Percentiles rank a stretch among this genome's conserved stretches.
Conservation (phyloP, 306 rosid species). For the Gastrolobium bilobum region DNA sequence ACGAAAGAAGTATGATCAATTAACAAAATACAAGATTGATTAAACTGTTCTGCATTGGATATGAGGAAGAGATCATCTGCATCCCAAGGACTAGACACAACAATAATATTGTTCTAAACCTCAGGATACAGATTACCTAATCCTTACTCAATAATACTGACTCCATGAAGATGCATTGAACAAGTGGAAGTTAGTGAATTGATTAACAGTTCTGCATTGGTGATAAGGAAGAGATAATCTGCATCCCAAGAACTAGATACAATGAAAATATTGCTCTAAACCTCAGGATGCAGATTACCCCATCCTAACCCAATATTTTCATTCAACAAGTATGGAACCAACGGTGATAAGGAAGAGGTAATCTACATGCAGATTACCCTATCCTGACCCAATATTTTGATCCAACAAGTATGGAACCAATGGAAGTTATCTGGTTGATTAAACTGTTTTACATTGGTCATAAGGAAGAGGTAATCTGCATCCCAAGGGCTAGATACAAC, state of each 20-base stretch:
- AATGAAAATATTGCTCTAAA: conserved; percentile 46
- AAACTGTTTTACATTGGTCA: conserved; percentile 37
- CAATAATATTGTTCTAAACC: conserved; percentile 56
- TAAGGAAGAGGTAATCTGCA: conserved; percentile 42
- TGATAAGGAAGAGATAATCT: conserved; percentile 38
- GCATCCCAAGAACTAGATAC: conserved; percentile 36
- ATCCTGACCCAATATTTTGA: no score
- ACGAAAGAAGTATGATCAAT: not conserved
- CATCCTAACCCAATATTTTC: conserved; percentile 27
- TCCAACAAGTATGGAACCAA: no score
- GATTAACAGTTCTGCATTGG: conserved; percentile 46
- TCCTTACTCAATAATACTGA: conserved; percentile 22
- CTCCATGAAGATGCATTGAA: not conserved
- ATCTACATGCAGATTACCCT: no score
- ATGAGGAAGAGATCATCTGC: conserved; percentile 62
- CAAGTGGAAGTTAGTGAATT: not conserved
- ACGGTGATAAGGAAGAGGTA: not conserved
- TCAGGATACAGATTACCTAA: conserved; percentile 46
- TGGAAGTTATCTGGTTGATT: not conserved
- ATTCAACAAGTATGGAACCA: not conserved
- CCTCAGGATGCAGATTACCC: conserved; percentile 57
- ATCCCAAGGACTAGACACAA: conserved; percentile 66
- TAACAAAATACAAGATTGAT: not conserved
- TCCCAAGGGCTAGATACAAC: conserved; percentile 27
- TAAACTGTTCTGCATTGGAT: conserved; percentile 24